Evolutionary conservation across 495 filamentous ascomycete genomes (phyloP).

Genomic region (Tuber indicum): DNA sequence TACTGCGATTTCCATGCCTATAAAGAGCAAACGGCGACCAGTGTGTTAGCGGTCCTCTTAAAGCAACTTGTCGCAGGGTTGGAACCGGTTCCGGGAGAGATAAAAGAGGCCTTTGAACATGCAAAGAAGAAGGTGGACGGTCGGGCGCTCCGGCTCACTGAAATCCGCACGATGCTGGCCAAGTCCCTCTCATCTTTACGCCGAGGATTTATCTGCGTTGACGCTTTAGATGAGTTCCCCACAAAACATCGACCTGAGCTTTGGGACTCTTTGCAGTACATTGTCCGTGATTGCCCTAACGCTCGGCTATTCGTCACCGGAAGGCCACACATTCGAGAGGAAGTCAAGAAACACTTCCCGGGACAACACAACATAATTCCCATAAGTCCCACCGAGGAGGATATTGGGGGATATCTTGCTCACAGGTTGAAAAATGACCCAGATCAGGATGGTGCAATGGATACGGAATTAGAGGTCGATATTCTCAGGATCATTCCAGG

Average conservation of each 20-base stretch:
- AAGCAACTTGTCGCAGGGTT: neutral
- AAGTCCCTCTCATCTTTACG: neutral
- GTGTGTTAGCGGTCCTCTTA: neutral
- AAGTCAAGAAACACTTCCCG: neutral
- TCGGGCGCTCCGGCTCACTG: neutral
- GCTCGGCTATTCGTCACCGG: neutral
- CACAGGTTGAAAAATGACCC: neutral
- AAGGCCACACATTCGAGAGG: neutral
- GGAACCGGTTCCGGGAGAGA: neutral
- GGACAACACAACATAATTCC: neutral
- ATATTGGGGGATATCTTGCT: neutral
- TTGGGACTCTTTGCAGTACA: neutral
- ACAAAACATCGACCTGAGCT: neutral
- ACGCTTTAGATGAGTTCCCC: neutral
- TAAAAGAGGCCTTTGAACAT: neutral
- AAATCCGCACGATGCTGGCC: neutral
- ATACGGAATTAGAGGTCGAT: neutral
- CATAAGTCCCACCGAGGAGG: neutral
- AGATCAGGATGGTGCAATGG: neutral
- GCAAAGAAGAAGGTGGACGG: neutral
- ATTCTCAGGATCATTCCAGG: neutral
- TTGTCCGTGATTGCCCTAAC: neutral
- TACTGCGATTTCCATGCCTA: neutral
- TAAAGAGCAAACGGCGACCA: neutral
- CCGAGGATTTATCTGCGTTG: neutral